A percentile compares a stretch with the other conserved stretches of the same genome.
Conservation (phyloP, 2,329 filamentous ascomycete genomes). For the Beauveria brongniartii region DNA sequence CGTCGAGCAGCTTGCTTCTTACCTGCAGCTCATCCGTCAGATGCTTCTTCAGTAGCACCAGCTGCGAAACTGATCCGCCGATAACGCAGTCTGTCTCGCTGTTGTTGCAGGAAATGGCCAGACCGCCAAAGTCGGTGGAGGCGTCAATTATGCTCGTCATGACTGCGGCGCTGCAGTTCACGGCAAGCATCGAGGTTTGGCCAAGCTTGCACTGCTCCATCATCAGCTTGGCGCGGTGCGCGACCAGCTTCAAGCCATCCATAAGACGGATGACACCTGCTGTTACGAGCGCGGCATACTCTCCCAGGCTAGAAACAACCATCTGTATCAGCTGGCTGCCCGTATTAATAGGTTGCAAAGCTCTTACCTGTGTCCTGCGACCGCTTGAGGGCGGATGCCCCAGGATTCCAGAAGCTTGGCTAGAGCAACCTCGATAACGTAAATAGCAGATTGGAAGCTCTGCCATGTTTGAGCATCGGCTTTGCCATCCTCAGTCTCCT, state of each 20-base stretch:
- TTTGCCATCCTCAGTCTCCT: background rate
- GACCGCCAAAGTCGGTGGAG: slow-evolving; percentile 1
- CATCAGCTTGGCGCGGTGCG: slow-evolving; percentile 18
- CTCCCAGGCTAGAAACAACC: slow-evolving; percentile 16
- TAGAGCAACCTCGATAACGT: slow-evolving; percentile 24
- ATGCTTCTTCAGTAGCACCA: slow-evolving; percentile 10
- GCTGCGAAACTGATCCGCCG: slow-evolving; percentile 16
- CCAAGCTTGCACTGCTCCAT: slow-evolving; percentile 12
- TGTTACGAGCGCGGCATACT: slow-evolving; percentile 19
- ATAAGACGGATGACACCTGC: slow-evolving; percentile 14
- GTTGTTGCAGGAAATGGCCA: slow-evolving; percentile 24
- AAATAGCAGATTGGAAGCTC: slow-evolving; percentile 21
- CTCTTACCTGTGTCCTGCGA: slow-evolving; percentile 18
- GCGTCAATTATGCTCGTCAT: slow-evolving; percentile 11
- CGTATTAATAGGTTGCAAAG: background rate
- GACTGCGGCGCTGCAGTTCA: slow-evolving; percentile 10
- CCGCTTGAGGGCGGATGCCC: slow-evolving; percentile 16
- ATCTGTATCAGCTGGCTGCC: background rate
- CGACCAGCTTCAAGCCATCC: slow-evolving; percentile 17
- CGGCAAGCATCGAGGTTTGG: slow-evolving; percentile 17
- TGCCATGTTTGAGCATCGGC: slow-evolving; percentile 13
- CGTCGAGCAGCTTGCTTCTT: slow-evolving; percentile 19
- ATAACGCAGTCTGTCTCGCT: slow-evolving; percentile 22
- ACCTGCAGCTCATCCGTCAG: slow-evolving; percentile 16
- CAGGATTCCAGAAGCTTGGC: slow-evolving; percentile 21